Evolutionary conservation across 495 filamentous ascomycete species (phyloP).

Genomic region (Symbiotaphrina buchneri): DNA sequence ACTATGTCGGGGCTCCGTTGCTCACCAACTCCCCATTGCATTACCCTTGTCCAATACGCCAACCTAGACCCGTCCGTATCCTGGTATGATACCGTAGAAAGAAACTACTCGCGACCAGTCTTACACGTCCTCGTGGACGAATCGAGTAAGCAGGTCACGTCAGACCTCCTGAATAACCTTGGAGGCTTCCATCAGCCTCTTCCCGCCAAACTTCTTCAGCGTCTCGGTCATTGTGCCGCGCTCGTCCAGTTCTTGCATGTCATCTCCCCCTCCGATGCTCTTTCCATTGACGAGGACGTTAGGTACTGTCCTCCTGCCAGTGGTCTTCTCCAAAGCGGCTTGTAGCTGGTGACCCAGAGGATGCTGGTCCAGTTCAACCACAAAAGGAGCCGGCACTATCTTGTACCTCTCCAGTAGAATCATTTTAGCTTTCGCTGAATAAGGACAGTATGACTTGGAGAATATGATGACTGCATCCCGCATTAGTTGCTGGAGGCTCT

Average conservation of each 20-base stretch:
- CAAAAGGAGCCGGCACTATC: constrained; percentile 60
- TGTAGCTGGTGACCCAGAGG: constrained; percentile 51
- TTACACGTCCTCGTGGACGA: too few species aligned
- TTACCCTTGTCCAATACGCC: too few species aligned
- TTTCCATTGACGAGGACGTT: constrained; percentile 75
- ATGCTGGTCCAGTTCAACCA: constrained; percentile 81
- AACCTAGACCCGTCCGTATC: too few species aligned
- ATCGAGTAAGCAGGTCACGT: too few species aligned
- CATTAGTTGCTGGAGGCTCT: constrained; percentile 2
- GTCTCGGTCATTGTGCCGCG: constrained; percentile 47
- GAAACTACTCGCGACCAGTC: too few species aligned
- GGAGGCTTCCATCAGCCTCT: constrained; percentile 34
- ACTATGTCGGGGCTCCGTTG: too few species aligned
- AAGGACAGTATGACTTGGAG: constrained; percentile 81
- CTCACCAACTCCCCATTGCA: too few species aligned
- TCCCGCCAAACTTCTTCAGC: constrained; percentile 50
- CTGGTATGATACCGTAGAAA: too few species aligned
- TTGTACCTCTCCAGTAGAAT: constrained; percentile 63
- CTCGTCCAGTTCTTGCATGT: constrained; percentile 49
- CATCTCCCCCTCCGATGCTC: constrained; percentile 81
- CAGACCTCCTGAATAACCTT: too few species aligned
- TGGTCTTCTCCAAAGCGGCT: constrained; percentile 38
- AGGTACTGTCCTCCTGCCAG: constrained; percentile 68
- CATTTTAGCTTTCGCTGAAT: constrained; percentile 59
- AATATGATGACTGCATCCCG: constrained; percentile 59